Base-by-base conservation (phyloP, 352 stramenopile genomes). In the Phytophthora kernoviae region DNA sequence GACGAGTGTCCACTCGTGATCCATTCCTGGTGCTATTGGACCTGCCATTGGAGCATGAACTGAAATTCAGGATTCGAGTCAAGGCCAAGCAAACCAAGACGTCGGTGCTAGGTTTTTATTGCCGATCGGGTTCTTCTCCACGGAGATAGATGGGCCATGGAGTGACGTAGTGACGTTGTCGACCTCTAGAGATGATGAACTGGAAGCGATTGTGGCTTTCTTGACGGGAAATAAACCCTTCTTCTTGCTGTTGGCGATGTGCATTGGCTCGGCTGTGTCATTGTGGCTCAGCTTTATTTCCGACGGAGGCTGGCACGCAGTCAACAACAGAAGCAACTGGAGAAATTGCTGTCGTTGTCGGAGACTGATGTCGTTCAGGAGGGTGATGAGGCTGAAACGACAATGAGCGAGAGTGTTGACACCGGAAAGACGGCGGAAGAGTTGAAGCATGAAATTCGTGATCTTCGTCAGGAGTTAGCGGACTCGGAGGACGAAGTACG, bases 401-500 rank as follows among this genome's bases (percentile, higher is more conserved):
- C 24, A n/a, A 37, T 15, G 18, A 53, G 27, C 18, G 43, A 61
- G 4, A 50, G 12, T 46, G 15, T 20, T 46, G 37, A 52, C 32
- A 48, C 27, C 17, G 39, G 42, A 14, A 52, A 65, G 34, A 30
- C 49, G 21, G 12, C 58, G 21, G 57, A 74, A 22, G 61, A 73
- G 9, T 44, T 90, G 26, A 54, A 87, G 49, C 77, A 88, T 42
- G 84, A 93, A 55, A 68, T 93, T 27, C 53, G 48, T 17, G 66
- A 93, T 43, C 66, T 93, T 40, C 78, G 81, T 9, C 82, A 91
- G 48, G 84, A 93, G 24, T 60, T 93, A 30, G 73, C 73, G n/a
- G 84, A 93, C 58, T 89, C 79, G 44, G 84, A 93, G 48, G 66
- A 74, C 7, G 84, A 93, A 54, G 84, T 92, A 30, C 81, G 73